Base-by-base conservation (phyloP, 2,329 filamentous ascomycete genomes). In the Alternaria rosae region DNA sequence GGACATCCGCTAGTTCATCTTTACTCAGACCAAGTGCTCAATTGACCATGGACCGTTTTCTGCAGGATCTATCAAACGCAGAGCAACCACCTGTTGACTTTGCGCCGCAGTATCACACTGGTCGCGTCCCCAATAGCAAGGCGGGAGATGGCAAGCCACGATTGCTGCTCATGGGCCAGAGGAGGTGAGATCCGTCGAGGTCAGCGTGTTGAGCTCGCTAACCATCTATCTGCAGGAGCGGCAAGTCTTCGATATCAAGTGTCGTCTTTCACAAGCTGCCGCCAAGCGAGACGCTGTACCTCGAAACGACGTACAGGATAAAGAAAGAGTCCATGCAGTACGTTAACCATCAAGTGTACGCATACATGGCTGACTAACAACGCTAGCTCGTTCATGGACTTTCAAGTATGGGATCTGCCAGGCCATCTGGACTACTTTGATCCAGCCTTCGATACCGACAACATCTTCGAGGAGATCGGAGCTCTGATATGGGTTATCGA, bases 221-320 rank as follows among this genome's bases (percentile, higher is more conserved):
- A 74, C 61, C 28, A 32, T 61, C 21, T 15, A n/a, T 67, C 56
- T 41, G 28, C 69, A 99, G 95, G 83, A 97, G 94, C 76, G 95
- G 95, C 63, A 99, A 99, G 79, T 98, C 95, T 1, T 99, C 95
- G 6, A 98, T 99, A 77, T 95, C 94, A 25, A 98, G 93, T 75
- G 96, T 99, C 50, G 94, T 99, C n/a, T 98, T 99, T 75, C 94
- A 98, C 81, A 99, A 99, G 79, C 89, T 98, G 76, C 93, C 94
- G 4, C 94, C 95, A 3, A 96, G 92, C 71, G 96, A 99, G 82
- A 98, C 95, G 0, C 83, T 99, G 15, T 99, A 97, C 74, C 86
- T 99, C 17, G 95, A 98, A 79, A 97, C 95, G 0, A 99, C 95
- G 5, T 94, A 93, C 10, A 88, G 92, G 30, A 96, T 98, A 66